These are phyloP conservation scores for Apiotrichum veenhuisii DNA, from an alignment of 1,284 basidiomycete genomes.

Conservation along the genomic window DNA sequence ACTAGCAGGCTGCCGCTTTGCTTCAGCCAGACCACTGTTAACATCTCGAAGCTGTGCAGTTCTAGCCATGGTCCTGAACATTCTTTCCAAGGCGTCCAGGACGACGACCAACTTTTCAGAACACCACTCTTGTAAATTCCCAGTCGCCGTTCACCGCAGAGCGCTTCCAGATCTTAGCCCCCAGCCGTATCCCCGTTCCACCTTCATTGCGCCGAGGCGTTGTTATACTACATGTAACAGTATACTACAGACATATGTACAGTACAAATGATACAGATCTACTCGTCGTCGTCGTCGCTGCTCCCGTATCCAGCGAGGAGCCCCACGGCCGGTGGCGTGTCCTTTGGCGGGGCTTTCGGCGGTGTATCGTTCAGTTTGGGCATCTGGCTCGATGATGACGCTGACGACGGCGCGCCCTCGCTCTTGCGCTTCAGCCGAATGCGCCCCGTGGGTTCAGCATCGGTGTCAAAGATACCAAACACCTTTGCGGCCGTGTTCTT, in stretches of 20 bases:
- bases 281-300: slow-evolving; percentile 2
- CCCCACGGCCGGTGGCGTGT: neutral
- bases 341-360: neutral
- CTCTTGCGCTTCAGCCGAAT: slow-evolving; percentile 3
- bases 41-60: no score
- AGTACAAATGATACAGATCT: neutral
- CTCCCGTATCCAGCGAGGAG: slow-evolving; percentile 5
- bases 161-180: no score
- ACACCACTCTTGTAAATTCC: no score
- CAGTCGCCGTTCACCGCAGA: no score
- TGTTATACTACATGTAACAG: neutral
- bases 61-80: no score
- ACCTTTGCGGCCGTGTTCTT: slow-evolving; percentile 8
- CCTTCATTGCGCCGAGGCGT: no score
- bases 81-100: no score
- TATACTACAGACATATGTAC: neutral
- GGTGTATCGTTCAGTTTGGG: neutral
- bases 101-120: no score
- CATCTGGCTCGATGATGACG: no score
- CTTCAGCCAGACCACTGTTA: no score
- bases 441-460: neutral
- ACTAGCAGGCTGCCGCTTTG: no score
- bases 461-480: slow-evolving; percentile 10
- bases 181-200: no score
- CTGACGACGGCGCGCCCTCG: neutral